Percentiles rank a stretch among this genome's conserved stretches.
phyloP scores from a whole-genome alignment of 73 alveolate species.

The Uronychia binucleata region DNA sequence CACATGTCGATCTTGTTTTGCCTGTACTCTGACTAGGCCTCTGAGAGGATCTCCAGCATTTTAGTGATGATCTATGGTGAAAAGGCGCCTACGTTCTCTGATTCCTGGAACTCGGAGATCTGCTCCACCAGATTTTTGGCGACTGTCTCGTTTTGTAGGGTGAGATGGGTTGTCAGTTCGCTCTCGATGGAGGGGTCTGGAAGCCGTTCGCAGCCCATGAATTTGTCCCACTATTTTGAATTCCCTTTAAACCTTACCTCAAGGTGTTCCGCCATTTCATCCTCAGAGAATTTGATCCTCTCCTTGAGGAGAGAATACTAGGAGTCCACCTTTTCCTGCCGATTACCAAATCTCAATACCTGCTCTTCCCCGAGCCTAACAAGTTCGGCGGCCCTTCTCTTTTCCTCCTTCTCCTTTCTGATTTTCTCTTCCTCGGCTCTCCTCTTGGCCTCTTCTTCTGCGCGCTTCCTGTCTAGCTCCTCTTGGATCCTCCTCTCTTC shows the following conservation, averaged over 20 bases:
- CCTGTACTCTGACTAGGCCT: constrained; percentile 60
- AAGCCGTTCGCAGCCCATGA: constrained; percentile 55
- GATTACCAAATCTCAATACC: neutral
- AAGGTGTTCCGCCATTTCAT: constrained; percentile 14
- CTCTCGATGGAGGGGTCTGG: constrained; percentile 77
- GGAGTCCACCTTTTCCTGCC: constrained; percentile 11
- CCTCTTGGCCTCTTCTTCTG: constrained; percentile 45
- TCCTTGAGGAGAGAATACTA: constrained; percentile 25
- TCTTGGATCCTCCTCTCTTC: constrained; percentile 65
- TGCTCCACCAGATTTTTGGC: constrained; percentile 33
- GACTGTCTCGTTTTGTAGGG: constrained; percentile 62
- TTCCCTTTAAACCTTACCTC: neutral
- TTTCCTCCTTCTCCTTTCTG: constrained; percentile 55
- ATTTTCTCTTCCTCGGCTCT: constrained; percentile 58
- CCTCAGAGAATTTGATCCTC: constrained; percentile 15
- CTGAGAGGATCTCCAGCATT: constrained; percentile 32
- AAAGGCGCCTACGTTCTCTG: constrained; percentile 44
- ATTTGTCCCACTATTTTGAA: constrained; percentile 44
- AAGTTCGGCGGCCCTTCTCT: constrained; percentile 56
- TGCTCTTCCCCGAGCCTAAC: constrained; percentile 48
- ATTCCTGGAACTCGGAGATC: constrained; percentile 26
- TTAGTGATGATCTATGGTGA: neutral
- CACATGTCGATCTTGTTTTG: constrained; percentile 46
- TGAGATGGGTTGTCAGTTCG: constrained; percentile 72
- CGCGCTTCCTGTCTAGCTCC: constrained; percentile 66